Conservation (phyloP, 306 rosid species). For the Dicorynia guianensis region DNA sequence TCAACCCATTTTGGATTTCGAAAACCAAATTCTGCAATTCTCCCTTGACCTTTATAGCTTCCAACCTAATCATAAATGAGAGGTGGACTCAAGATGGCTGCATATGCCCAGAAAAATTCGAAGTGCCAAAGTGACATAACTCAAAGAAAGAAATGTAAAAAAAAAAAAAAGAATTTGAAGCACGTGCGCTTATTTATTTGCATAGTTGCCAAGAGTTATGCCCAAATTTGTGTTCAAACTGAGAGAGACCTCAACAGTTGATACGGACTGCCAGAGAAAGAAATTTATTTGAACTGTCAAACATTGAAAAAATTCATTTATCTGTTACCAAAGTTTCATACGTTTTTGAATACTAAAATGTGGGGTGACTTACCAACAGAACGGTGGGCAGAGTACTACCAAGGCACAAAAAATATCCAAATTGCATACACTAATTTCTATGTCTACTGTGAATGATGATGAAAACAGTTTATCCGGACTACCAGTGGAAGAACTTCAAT, state of each 20-base stretch:
- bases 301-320: constrained; percentile 1
- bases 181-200: constrained; percentile 10
- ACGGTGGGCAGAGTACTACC: constrained; percentile 5
- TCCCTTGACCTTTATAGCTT: constrained; percentile 92
- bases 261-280: constrained; percentile 2
- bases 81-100: constrained; percentile 27
- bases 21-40: constrained; percentile 89
- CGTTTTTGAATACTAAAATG: constrained; percentile 21
- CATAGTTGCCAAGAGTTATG: background rate
- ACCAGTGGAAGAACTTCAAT: no score
- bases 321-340: background rate
- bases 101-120: constrained; percentile 31
- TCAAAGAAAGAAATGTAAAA: background rate
- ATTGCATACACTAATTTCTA: no score
- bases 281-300: background rate
- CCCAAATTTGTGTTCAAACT: background rate
- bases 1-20: constrained; percentile 92
- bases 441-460: no score
- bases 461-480: no score
- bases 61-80: constrained; percentile 66
- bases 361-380: background rate
- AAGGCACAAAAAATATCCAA: background rate
- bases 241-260: constrained; percentile 12
- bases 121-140: constrained; percentile 17
- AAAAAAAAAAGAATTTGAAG: constrained; percentile 3